Evolutionary conservation across 768 basidiomycete species (phyloP), one percentile per base, ranked within the genome.

Genomic region (Tephrocybe sp.): DNA sequence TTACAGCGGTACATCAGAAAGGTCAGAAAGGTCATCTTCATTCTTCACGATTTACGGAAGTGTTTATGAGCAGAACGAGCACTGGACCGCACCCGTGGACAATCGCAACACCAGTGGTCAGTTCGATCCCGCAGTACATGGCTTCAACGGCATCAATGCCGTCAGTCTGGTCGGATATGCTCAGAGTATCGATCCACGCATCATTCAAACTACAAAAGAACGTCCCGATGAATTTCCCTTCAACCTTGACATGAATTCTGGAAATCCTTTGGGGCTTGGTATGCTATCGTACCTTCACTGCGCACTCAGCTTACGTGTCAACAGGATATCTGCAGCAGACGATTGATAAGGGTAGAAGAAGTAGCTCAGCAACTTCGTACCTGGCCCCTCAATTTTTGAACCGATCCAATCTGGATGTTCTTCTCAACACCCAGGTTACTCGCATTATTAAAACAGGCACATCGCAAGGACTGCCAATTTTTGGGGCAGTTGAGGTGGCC

Each of bases 91-190:
- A 4, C 64, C 68, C 4, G 55, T 55, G 4, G 64, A 65, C 41
- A 21, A 57, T 35, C 65, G 62, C 46, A 57, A 64, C 44, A 63
- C 55, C 22, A 55, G 59, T 2, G 64, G 65, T 12, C 52, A 69
- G 43, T 62, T 61, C 44, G 54, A 61, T 34, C 66, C 69, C 16
- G 26, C 49, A 1, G 48, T 64, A n/a, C 68, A 69, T 51, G 57
- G 62, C 21, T 58, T 53, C 30, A 35, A 50, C n/a, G 68, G 68
- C 1, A 53, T 53, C 15, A 59, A 32, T 44, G 45, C 42, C 13
- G 60, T 67, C 32, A 58, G 58, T 35, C 57, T 66, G 19, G 47
- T 58, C 21, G 60, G 63, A 0, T 56, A 44, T 22, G 21, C 57
- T 11, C 28, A 44, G 5, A 26, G 56, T 12, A 57, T 64, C 18